Evolutionary conservation across 305 asterid species (phyloP), one percentile per base, ranked within the genome.

Genomic region (Fraxinus latifolia): DNA sequence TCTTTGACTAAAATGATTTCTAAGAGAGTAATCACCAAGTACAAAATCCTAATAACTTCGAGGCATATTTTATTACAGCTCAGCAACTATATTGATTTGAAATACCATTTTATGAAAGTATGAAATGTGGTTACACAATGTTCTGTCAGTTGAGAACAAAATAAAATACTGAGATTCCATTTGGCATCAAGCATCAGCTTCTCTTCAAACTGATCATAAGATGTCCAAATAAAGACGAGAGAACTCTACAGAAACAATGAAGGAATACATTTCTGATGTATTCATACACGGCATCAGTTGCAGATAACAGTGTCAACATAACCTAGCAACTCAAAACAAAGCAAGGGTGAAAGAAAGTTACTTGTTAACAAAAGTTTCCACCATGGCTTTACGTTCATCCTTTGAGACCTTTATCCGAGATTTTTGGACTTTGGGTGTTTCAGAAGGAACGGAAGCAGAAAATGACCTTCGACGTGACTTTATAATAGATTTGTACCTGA

Each of bases 301-400:
- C 68, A 21, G 37, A 77, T 44, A 75, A 25, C 47, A 39, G 76
- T 17, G 78, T 32, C 29, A 80, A 71, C 33, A 78, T 42, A 44
- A 78, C 55, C 70, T 23, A 31, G 76, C 70, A 65, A 79, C 60
- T 71, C 32, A 84, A 34, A 34, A 68, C 39, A 67, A 68, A 74
- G 80, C 62, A 79, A 81, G 74, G 9, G 23, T 53, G 33, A 14
- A 79, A 76, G 75, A 27, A 42, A 67, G 23, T 44, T 88, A 89
- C 92, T 81, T 85, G 80, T 79, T 84, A 71, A 89, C 90, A 84
- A 68, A 87, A 80, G 55, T 72, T 85, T 87, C 88, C 79, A 89
- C 84, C 86, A 87, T 74, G 2, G 82, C 74, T 84, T 47, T 87
- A 33, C 91, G 91, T 81, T 83, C 90, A 34, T 81, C 81, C 76